Evolutionary conservation across 2,329 filamentous ascomycete genomes (phyloP).

Genomic region (Nemania abortiva): DNA sequence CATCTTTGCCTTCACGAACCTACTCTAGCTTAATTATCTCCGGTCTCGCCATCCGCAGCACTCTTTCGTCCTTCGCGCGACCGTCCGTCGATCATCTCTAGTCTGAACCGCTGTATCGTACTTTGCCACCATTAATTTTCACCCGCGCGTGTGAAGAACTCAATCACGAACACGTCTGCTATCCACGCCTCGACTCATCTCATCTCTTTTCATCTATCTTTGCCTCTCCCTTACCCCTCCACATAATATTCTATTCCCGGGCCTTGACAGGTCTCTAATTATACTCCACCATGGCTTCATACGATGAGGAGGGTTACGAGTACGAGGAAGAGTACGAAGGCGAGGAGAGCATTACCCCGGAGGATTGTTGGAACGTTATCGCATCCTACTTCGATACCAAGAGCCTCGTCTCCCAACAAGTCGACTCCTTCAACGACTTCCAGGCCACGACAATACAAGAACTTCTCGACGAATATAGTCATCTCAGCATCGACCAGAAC

Average conservation of each 20-base stretch:
- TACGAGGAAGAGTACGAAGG: constrained; percentile 74
- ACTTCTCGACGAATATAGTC: constrained; percentile 90
- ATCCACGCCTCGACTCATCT: not conserved
- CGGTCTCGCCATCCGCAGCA: not conserved
- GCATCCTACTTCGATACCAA: constrained; percentile 97
- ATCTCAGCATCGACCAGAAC: constrained; percentile 93
- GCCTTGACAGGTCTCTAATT: not conserved
- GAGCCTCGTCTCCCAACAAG: constrained; percentile 95
- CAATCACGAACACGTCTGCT: not conserved
- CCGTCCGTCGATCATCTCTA: not conserved
- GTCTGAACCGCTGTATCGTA: not conserved
- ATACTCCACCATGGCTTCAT: constrained; percentile 62
- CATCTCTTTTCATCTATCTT: not conserved
- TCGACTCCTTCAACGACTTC: constrained; percentile 98
- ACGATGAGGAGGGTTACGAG: constrained; percentile 73
- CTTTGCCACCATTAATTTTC: not conserved
- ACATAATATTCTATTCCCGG: not conserved
- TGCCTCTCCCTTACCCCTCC: not conserved
- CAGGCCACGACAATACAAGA: constrained; percentile 94
- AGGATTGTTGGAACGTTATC: constrained; percentile 99
- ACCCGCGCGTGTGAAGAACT: not conserved
- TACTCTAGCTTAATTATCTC: not conserved
- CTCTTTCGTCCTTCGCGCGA: not conserved
- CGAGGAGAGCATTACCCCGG: constrained; percentile 85
- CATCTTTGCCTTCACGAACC: not conserved